Evolutionary conservation across 441 rosid genomes (phyloP), one percentile per base, ranked within the genome.

Genomic region (Bocquillonia castaneifolia): DNA sequence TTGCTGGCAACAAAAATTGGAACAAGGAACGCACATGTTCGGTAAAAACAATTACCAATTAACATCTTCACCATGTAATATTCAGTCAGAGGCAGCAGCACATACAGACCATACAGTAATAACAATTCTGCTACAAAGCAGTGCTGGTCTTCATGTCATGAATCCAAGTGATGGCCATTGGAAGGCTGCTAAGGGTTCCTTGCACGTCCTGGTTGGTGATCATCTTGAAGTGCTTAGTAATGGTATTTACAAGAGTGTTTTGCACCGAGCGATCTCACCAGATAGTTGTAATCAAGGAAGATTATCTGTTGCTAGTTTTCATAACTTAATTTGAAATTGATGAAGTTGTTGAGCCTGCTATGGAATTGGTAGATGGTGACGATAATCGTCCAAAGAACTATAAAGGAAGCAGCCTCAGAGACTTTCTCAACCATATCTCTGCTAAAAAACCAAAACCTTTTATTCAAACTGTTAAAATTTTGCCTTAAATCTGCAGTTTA

Each of bases 21-120:
- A 62, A 42, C 66, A 62, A 62, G 66, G 66, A 44, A 10, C 44
- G 34, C 66, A 62, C 2, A 40, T 62, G 36, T n/a, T n/a, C n/a
- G 44, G 52, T 18, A 39, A 25, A 39, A 62, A 62, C 45, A 20
- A 15, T 20, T 62, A 62, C 12, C 10, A 62, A 62, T 17, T 34
- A 60, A 39, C 42, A 39, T 1, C n/a, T n/a, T 22, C 6, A 20
- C 36, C 42, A 40, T 39, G 34, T 12, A 40, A 12, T 51, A 60
- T 60, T 13, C 8, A 0, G 3, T 13, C 10, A 29, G 61, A 40
- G 2, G 10, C 9, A 57, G 39, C 10, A 32, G 31, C 37, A 22
- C 66, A 44, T 62, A 23, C 34, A 25, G 66, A 62, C 20, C 53
- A 23, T 62, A 40, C 65, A 7, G 23, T 44, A 26, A 44, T 62